Evolutionary conservation across 2,329 filamentous ascomycete species (phyloP).

Genomic region (Cercospora sp.): DNA sequence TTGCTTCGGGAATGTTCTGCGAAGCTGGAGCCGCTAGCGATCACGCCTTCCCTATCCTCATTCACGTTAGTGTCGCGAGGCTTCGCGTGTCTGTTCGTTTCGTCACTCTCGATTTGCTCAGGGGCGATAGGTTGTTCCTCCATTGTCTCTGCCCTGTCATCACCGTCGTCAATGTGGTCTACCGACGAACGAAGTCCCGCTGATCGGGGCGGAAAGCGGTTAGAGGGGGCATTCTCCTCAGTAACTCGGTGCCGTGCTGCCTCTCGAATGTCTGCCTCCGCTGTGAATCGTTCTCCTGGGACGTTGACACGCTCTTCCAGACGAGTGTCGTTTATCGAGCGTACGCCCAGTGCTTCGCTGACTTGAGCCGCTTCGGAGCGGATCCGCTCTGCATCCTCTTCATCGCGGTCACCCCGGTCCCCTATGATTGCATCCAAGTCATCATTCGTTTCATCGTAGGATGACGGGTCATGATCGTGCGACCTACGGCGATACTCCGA

Average conservation of each 20-base stretch:
- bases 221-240: background rate
- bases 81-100: background rate
- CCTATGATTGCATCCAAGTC: background rate
- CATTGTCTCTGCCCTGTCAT: background rate
- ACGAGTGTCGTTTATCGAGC: background rate
- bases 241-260: background rate
- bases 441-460: background rate
- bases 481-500: background rate
- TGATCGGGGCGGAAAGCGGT: background rate
- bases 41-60: background rate
- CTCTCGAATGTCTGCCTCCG: background rate
- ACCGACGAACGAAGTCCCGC: background rate
- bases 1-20: background rate
- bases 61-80: background rate
- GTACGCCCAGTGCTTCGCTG: background rate
- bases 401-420: background rate
- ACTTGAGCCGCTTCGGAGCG: background rate
- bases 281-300: background rate
- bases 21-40: background rate
- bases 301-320: background rate
- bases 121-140: background rate
- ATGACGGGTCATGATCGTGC: background rate
- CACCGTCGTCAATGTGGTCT: background rate
- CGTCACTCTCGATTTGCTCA: background rate
- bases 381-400: background rate